Conservation (phyloP, 1,284 basidiomycete genomes). For the Inonotus obliquus region DNA sequence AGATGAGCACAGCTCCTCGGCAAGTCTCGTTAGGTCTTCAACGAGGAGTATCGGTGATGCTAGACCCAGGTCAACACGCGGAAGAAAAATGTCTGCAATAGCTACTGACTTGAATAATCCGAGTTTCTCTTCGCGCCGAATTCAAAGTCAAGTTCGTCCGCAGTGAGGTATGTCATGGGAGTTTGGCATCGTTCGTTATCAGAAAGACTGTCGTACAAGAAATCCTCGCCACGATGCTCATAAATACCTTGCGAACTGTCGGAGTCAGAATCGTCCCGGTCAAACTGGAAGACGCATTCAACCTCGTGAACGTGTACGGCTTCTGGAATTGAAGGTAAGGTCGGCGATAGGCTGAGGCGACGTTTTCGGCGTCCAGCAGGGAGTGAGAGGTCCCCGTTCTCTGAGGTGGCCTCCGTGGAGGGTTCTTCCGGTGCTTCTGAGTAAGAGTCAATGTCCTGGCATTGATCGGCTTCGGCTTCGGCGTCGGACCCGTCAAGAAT, state of each 20-base stretch:
- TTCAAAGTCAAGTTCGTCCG: conserved; percentile 6
- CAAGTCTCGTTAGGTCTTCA: conserved; percentile 11
- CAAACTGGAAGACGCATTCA: background rate
- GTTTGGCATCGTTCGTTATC: conserved; percentile 11
- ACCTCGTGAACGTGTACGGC: background rate
- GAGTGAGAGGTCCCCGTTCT: background rate
- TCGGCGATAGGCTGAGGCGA: conserved; percentile 12
- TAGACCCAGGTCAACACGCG: background rate
- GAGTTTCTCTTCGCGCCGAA: background rate
- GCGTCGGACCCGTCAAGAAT: conserved; percentile 4
- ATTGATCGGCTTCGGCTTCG: background rate
- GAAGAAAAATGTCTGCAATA: background rate
- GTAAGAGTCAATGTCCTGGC: background rate
- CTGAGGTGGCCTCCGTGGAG: background rate
- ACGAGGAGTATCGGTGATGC: conserved; percentile 10
- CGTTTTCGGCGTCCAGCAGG: conserved; percentile 3
- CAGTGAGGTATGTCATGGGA: conserved; percentile 6
- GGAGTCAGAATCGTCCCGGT: conserved; percentile 3
- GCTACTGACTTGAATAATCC: background rate
- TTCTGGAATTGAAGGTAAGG: conserved; percentile 15
- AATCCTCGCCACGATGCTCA: conserved; percentile 14
- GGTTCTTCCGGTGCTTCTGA: background rate
- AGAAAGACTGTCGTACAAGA: conserved; percentile 12
- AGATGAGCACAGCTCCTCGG: conserved; percentile 1
- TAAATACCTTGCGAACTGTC: conserved; percentile 15